Conservation (phyloP, 768 basidiomycete genomes). For the Rhizopogon rudus region DNA sequence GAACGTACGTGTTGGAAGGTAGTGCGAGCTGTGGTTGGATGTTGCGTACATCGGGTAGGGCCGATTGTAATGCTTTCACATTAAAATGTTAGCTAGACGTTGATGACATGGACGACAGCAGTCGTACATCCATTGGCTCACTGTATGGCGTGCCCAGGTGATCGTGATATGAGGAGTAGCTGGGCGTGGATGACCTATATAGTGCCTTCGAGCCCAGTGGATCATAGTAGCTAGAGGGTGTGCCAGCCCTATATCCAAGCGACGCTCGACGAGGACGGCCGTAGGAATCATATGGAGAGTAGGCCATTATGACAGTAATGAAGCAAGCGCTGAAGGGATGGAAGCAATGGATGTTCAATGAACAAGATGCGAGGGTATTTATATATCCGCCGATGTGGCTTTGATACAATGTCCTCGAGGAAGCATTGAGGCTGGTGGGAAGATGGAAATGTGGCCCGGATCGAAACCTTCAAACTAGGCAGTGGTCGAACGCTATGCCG, state of each 20-base stretch:
- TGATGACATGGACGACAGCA: neutral
- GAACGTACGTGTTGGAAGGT: conserved; percentile 37
- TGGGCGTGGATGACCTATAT: neutral
- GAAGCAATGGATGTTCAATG: neutral
- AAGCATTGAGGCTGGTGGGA: conserved; percentile 17
- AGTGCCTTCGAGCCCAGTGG: neutral
- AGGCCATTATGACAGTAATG: conserved; percentile 30
- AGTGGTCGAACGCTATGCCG: conserved; percentile 4
- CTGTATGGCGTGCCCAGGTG: conserved; percentile 27
- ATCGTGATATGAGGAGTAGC: conserved; percentile 10
- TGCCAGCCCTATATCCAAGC: conserved; percentile 25
- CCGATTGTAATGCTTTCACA: conserved; percentile 33
- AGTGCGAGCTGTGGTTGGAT: conserved; percentile 33
- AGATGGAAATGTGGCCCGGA: conserved; percentile 10
- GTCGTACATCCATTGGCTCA: conserved; percentile 28
- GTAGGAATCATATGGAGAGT: conserved; percentile 21
- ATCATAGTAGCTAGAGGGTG: conserved; percentile 8
- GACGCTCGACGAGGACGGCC: conserved; percentile 26
- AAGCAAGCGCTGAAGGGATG: conserved; percentile 6
- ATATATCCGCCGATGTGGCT: conserved; percentile 13
- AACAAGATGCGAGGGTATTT: conserved; percentile 9
- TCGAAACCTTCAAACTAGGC: conserved; percentile 10
- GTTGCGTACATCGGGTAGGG: conserved; percentile 45
- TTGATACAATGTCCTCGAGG: conserved; percentile 26
- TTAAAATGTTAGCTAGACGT: conserved; percentile 1